Percentiles rank a stretch among this genome's conserved stretches.
These are phyloP conservation scores for Avena sativa DNA, from an alignment of 176 grass and related monocot genomes.

Conservation along the genomic window DNA sequence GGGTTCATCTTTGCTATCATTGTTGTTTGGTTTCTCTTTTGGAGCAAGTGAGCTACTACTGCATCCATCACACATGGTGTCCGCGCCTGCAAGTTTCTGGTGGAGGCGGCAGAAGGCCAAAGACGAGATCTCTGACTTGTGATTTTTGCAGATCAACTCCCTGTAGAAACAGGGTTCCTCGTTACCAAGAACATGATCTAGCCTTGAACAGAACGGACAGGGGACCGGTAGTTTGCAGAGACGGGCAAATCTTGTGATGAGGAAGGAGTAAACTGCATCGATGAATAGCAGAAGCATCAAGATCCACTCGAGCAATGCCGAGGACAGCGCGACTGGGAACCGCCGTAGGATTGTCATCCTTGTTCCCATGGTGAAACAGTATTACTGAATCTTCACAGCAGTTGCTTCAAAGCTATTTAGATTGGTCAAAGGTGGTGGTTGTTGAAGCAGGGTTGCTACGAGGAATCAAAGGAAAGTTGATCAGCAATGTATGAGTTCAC, in stretches of 20 bases:
- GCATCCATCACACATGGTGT: slow-evolving; percentile 69
- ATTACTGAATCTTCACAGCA: background rate
- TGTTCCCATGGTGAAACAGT: slow-evolving; percentile 43
- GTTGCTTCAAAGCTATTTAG: slow-evolving; percentile 15
- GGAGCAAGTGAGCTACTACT: slow-evolving; percentile 51
- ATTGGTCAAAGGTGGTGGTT: slow-evolving; percentile 27
- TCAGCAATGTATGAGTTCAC: background rate
- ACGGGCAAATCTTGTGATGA: slow-evolving; percentile 74
- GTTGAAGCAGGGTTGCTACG: slow-evolving; percentile 18
- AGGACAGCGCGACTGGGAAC: slow-evolving; percentile 56
- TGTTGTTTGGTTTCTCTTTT: slow-evolving; percentile 17
- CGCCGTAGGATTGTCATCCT: slow-evolving; percentile 38
- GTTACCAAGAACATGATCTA: slow-evolving; percentile 77
- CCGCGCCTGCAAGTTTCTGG: slow-evolving; percentile 60
- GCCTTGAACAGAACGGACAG: slow-evolving; percentile 78
- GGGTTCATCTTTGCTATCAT: slow-evolving; percentile 24
- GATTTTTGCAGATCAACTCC: slow-evolving; percentile 78
- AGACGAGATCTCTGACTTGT: slow-evolving; percentile 86
- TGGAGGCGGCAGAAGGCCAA: slow-evolving; percentile 76
- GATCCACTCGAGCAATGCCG: slow-evolving; percentile 74
- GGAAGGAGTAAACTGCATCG: slow-evolving; percentile 66
- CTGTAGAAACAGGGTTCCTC: slow-evolving; percentile 81
- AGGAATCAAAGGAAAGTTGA: slow-evolving; percentile 32
- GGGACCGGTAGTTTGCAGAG: slow-evolving; percentile 70
- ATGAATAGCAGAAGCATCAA: slow-evolving; percentile 85